A percentile compares a stretch with the other conserved stretches of the same genome.
Conservation (phyloP, 768 basidiomycete genomes). For the Leccinum imitatum region DNA sequence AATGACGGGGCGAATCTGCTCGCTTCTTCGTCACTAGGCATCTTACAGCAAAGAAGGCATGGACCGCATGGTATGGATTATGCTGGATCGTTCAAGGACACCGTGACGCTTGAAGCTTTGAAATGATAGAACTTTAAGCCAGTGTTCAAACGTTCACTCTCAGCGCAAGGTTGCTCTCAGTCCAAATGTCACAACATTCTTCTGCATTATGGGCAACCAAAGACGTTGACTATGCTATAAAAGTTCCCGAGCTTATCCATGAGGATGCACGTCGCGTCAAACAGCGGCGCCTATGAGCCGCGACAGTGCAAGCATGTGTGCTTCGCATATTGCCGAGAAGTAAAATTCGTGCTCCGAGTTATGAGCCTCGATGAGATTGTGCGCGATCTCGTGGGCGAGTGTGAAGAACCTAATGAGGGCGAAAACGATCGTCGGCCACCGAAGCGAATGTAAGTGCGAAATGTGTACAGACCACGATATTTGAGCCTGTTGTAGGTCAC, state of each 20-base stretch:
- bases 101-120: neutral
- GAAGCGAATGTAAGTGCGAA: neutral
- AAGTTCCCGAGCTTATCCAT: neutral
- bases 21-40: neutral
- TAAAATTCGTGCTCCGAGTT: slow-evolving; percentile 95
- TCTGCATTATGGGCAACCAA: neutral
- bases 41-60: neutral
- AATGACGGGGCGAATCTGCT: neutral
- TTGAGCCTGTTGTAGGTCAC: slow-evolving; percentile 58
- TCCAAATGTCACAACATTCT: neutral
- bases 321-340: slow-evolving; percentile 87
- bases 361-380: slow-evolving; percentile 84
- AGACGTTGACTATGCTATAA: neutral
- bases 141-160: neutral
- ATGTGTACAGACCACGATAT: slow-evolving; percentile 66
- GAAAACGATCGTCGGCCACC: neutral
- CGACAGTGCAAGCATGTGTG: slow-evolving; percentile 45
- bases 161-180: neutral
- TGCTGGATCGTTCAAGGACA: neutral
- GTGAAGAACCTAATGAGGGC: slow-evolving; percentile 66
- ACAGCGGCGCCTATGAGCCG: slow-evolving; percentile 25
- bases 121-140: neutral
- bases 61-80: neutral
- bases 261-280: neutral
- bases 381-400: slow-evolving; percentile 90